Conservation (phyloP, 495 filamentous ascomycete species). For the Penicillium fimorum region DNA sequence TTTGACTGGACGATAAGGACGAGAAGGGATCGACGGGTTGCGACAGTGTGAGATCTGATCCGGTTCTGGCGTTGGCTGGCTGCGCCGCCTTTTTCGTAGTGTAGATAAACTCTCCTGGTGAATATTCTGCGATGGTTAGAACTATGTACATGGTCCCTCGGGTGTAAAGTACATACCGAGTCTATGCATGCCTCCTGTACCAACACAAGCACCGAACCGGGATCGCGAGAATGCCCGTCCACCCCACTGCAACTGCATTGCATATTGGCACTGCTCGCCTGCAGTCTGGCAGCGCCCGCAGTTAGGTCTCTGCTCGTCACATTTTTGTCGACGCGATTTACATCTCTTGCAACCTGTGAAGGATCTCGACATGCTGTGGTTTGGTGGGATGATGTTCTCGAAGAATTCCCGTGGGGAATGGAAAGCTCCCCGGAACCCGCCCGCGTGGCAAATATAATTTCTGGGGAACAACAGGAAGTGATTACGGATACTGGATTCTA, state of each 20-base stretch:
- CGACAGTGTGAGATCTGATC: conserved; percentile 29
- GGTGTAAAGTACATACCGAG: conserved; percentile 32
- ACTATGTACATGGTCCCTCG: neutral
- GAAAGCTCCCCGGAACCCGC: conserved; percentile 12
- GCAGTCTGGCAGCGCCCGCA: conserved; percentile 40
- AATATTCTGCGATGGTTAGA: conserved; percentile 37
- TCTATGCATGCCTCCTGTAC: conserved; percentile 43
- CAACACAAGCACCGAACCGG: conserved; percentile 47
- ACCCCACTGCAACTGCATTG: conserved; percentile 43
- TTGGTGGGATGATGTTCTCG: conserved; percentile 12
- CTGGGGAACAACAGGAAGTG: conserved; percentile 7
- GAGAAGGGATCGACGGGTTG: conserved; percentile 43
- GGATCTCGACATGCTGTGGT: conserved; percentile 43
- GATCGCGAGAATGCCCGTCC: conserved; percentile 46
- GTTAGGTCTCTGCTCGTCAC: conserved; percentile 41
- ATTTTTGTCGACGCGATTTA: conserved; percentile 48
- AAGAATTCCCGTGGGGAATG: conserved; percentile 31
- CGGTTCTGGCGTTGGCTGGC: conserved; percentile 12
- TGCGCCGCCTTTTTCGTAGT: conserved; percentile 31
- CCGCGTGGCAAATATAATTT: conserved; percentile 18
- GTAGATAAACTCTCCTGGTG: conserved; percentile 49
- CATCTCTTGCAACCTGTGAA: conserved; percentile 48
- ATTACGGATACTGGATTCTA: neutral
- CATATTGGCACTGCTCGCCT: conserved; percentile 37
- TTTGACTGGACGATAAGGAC: conserved; percentile 40